Conservation (phyloP, 306 rosid genomes). For the Cucumis cinereus region DNA sequence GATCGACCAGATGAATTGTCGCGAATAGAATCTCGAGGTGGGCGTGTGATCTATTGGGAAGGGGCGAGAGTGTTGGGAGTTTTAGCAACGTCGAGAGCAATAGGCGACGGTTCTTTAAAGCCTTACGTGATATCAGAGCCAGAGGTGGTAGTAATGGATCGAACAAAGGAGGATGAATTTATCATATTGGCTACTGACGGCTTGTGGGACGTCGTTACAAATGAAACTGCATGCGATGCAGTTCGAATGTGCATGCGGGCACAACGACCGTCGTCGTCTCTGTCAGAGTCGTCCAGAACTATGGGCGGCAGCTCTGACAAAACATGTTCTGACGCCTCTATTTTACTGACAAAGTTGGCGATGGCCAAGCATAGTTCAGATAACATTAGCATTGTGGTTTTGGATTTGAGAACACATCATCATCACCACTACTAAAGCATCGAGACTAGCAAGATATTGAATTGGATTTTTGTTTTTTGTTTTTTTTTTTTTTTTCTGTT, state of each 20-base stretch:
- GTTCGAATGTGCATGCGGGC: conserved; percentile 54
- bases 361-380: conserved; percentile 75
- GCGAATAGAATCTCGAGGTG: conserved; percentile 68
- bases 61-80: conserved; percentile 86
- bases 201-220: conserved; percentile 81
- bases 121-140: conserved; percentile 87
- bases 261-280: conserved; percentile 15
- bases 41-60: conserved; percentile 87
- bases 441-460: neutral
- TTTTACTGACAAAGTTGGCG: conserved; percentile 73
- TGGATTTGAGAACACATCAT: conserved; percentile 37
- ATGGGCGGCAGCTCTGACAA: conserved; percentile 29
- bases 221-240: conserved; percentile 70
- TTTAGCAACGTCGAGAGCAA: conserved; percentile 82
- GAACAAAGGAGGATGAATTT: conserved; percentile 64
- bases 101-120: conserved; percentile 71
- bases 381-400: conserved; percentile 77
- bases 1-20: conserved; percentile 77
- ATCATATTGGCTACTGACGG: conserved; percentile 80
- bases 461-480: neutral
- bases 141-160: conserved; percentile 57
- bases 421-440: no score
- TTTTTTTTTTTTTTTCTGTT: neutral
- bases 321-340: conserved; percentile 73
- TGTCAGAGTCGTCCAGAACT: neutral